Base-by-base conservation (phyloP, 78 protist species). In the Dictyostelium citrinum region DNA sequence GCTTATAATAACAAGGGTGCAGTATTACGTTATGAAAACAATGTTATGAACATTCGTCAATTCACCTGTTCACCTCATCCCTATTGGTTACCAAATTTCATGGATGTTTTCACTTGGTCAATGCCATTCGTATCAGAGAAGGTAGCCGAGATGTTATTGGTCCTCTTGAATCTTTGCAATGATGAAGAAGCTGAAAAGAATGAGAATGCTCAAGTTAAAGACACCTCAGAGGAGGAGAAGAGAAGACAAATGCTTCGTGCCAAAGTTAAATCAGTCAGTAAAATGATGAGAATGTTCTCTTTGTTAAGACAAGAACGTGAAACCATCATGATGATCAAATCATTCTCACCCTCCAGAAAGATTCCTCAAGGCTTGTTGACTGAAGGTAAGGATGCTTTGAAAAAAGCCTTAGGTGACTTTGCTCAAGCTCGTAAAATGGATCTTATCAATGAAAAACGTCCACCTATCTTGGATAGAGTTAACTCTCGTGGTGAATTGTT, bases 41-140 rank as follows among this genome's bases (percentile, higher is more conserved):
- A 97, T 71, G 95, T 97, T 33, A 94, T 98, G 98, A 98, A 99
- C 90, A 98, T 99, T 82, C 90, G 99, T 71, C 99, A 99, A 82
- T 99, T 99, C 95, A 96, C 93, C 35, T 71, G 55, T 49, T 46
- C 95, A 33, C 98, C 98, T 20, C 99, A 99, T 77, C 99, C 99
- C 7, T 99, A 99, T 91, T 98, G 96, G 96, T 95, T 99, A 72
- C 99, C 99, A 78, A 98, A 98, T 78, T 99, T 99, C 83, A 97
- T 98, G 98, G 98, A 99, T 90, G 99, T 98, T 31, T 99, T 99
- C 94, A 55, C 96, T 27, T 98, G 99, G 99, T 98, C 99, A 11
- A 75, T 99, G 90, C 99, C 99, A n/a, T 99, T 98, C 61, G 99
- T 99, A 2, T 98, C 97, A 2, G 99, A 99, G 85, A 99, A 99